Base-by-base conservation (phyloP, 2,329 filamentous ascomycete genomes). In the Colletotrichum sp. region DNA sequence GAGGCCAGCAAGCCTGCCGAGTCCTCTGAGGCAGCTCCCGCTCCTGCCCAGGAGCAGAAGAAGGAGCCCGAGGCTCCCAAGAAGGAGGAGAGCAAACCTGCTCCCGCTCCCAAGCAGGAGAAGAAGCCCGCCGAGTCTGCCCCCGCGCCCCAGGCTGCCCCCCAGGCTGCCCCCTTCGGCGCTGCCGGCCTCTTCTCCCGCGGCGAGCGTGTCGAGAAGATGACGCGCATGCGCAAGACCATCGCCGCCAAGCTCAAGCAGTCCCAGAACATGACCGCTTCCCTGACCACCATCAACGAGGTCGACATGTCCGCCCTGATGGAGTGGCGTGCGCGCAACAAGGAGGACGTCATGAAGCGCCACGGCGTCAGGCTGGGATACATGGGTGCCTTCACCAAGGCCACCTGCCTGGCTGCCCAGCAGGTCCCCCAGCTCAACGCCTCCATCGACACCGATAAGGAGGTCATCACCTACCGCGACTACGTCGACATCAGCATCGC, bases 321-420 rank as follows among this genome's bases (percentile, higher is more conserved):
- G 83, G 88, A 92, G 76, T 83, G 82, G 82, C 90, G 91, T 22
- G 87, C 92, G 66, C 90, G 93, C 66, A 94, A 94, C 89, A 94
- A 94, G 88, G 82, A 83, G 25, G 80, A 81, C 27, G 82, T 83
- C 12, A 77, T 78, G 1, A 80, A 83, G 55, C 74, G 78, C 71
- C 78, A 82, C 69, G 82, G 82, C 32, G 82, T 83, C 25, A 77
- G 80, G 0, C 90, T 95, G 61, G 94, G 93, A 15, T 92, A 95
- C 84, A 95, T 95, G 85, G 93, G 94, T 84, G 93, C 94, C 86
- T 89, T 95, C 79, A 90, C 94, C 85, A 95, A 95, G 86, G 93
- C 93, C 73, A 89, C 92, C 74, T 92, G 91, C 59, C 86, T 90
- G 55, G 93, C 93, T 68, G 91, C 93, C 69, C 88, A 89, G 82